These are phyloP conservation scores for Chlorociboria aeruginascens DNA, from an alignment of 495 filamentous ascomycete species.

Conservation along the genomic window DNA sequence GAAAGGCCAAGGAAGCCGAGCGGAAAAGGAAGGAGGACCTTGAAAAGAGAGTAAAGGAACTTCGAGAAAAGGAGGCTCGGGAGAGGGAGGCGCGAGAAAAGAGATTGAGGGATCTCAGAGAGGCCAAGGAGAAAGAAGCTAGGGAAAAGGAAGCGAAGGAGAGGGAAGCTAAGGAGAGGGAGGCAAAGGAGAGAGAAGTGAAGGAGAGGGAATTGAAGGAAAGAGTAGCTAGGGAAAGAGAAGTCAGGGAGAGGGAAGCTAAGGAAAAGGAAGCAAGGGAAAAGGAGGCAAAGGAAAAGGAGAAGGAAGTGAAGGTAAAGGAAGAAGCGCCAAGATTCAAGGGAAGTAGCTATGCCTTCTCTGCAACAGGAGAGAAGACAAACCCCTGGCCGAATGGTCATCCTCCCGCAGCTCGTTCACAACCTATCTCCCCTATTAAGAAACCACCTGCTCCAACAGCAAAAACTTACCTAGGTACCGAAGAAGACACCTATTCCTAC, in stretches of 20 bases:
- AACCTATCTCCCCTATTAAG: constrained; percentile 22
- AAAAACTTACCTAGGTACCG: constrained; percentile 46
- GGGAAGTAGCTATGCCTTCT: constrained; percentile 35
- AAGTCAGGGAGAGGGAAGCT: constrained; percentile 23
- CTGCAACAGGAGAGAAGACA: constrained; percentile 41
- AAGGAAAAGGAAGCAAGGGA: constrained; percentile 25
- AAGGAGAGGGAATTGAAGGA: constrained; percentile 18
- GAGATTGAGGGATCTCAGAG: constrained; percentile 21
- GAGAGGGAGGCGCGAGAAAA: constrained; percentile 23
- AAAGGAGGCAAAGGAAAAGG: constrained; percentile 16
- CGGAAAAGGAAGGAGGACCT: constrained; percentile 32
- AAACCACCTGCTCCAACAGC: constrained; percentile 45
- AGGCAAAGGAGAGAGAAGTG: constrained; percentile 18
- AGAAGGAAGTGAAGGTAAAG: constrained; percentile 16
- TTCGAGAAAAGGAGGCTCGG: constrained; percentile 27
- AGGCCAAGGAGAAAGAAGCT: constrained; percentile 27
- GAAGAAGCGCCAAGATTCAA: constrained; percentile 14
- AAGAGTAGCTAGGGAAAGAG: constrained; percentile 20
- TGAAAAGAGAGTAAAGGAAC: constrained; percentile 19
- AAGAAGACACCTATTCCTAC: constrained; percentile 62
- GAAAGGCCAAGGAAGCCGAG: constrained; percentile 39
- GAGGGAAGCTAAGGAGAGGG: constrained; percentile 30
- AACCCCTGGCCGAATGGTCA: constrained; percentile 43
- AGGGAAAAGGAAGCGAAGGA: constrained; percentile 21
- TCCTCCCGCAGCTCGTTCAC: constrained; percentile 20